phyloP scores from a whole-genome alignment of 192 early-diverging fungal genomes.

The Entomortierella beljakovae region DNA sequence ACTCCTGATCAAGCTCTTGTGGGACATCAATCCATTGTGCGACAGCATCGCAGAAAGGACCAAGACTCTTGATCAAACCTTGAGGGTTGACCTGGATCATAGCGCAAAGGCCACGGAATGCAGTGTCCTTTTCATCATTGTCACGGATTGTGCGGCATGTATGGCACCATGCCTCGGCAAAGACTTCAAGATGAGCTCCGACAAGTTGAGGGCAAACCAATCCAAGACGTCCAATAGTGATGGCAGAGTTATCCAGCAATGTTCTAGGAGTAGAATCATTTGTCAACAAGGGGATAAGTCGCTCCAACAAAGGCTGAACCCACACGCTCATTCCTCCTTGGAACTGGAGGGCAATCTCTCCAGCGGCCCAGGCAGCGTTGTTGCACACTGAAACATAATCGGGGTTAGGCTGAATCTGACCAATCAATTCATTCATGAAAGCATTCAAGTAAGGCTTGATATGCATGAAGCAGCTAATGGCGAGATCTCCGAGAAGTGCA shows the following conservation, averaged over 20 bases:
- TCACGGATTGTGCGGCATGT: slow-evolving; percentile 86
- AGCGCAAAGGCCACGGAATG: slow-evolving; percentile 95
- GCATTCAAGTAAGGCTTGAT: slow-evolving; percentile 83
- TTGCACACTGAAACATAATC: slow-evolving; percentile 92
- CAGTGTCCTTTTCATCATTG: slow-evolving; percentile 96
- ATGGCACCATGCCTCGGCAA: slow-evolving; percentile 87
- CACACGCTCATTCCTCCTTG: slow-evolving; percentile 85
- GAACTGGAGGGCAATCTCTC: slow-evolving; percentile 93
- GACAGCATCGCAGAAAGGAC: slow-evolving; percentile 85
- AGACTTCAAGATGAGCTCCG: slow-evolving; percentile 86
- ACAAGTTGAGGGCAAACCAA: slow-evolving; percentile 84
- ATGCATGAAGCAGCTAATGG: slow-evolving; percentile 88
- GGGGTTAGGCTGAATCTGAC: slow-evolving; percentile 78
- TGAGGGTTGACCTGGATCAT: slow-evolving; percentile 94
- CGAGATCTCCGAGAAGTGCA: slow-evolving; percentile 96
- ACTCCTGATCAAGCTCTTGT: slow-evolving; percentile 68
- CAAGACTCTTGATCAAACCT: slow-evolving; percentile 76
- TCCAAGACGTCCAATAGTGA: slow-evolving; percentile 98
- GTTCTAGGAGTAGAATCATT: slow-evolving; percentile 74
- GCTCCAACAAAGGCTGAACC: slow-evolving; percentile 82
- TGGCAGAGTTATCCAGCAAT: slow-evolving; percentile 95
- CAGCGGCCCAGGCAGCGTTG: slow-evolving; percentile 98
- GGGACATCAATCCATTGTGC: slow-evolving; percentile 80
- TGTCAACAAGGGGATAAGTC: slow-evolving; percentile 86
- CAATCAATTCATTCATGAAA: slow-evolving; percentile 83